These are phyloP conservation scores for Scenedesmus sp. DNA, from an alignment of 163 green algal genomes.

Conservation along the genomic window DNA sequence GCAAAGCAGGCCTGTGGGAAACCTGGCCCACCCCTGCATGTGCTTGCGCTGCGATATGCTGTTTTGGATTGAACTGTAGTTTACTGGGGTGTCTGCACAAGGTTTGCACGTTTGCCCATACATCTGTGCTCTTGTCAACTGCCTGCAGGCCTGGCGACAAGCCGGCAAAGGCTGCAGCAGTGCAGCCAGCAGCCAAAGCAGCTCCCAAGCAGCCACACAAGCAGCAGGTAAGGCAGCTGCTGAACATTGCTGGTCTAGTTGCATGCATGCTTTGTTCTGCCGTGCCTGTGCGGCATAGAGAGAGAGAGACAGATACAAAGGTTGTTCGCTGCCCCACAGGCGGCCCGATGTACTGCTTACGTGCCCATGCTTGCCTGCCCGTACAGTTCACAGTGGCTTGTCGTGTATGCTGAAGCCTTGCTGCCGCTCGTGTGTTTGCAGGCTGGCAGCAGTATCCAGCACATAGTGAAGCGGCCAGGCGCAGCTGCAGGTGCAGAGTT, in stretches of 20 bases:
- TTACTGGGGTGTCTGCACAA: background rate
- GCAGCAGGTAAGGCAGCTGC: background rate
- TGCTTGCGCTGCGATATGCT: background rate
- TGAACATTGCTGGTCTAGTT: background rate
- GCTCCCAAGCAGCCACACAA: background rate
- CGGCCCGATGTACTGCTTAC: background rate
- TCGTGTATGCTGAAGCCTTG: background rate
- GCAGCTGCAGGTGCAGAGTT: constrained; percentile 38
- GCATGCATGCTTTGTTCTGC: background rate
- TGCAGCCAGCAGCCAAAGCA: background rate
- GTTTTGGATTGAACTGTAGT: background rate
- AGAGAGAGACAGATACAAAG: too few species aligned
- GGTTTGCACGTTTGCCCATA: background rate
- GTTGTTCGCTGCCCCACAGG: background rate
- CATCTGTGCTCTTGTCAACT: background rate
- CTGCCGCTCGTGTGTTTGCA: background rate
- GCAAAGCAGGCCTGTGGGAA: too few species aligned
- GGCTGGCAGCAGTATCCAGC: constrained; percentile 31
- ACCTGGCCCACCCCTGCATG: too few species aligned
- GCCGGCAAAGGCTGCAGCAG: background rate
- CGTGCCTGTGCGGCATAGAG: background rate
- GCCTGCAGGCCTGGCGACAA: background rate
- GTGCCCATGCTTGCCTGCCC: background rate
- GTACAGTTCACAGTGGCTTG: constrained; percentile 21
- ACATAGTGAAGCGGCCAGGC: constrained; percentile 12